Evolutionary conservation across 176 grass and related monocot genomes (phyloP), one percentile per base, ranked within the genome.

Genomic region (Triticum dicoccoides): DNA sequence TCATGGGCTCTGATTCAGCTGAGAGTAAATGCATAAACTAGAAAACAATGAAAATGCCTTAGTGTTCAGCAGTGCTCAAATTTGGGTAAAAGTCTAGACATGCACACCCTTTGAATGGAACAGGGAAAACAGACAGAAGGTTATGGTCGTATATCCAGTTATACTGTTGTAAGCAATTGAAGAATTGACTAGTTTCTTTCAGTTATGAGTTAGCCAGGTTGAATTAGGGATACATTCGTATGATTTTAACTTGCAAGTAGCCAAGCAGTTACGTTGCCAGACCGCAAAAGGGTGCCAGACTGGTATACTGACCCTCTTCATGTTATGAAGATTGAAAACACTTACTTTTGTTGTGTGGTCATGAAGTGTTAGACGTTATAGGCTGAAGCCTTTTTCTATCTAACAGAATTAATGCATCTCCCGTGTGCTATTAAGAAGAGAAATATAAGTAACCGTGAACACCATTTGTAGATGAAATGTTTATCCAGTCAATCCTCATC

Each of bases 1-100:
- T 15, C 58, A 32, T 54, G 33, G 52, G 52, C 49, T 90, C 74
- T 45, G 61, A 4, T 83, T 87, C n/a, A 58, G 29, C 11, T 44
- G 24, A 24, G 23, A 44, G 34, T 23, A 69, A 76, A n/a, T 49
- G 20, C 77, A 76, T 65, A 9, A 62, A 81, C 3, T n/a, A 12
- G 21, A 51, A 23, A 44, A 52, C 11, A 89, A 38, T 7, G 6
- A 13, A 85, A 86, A 38, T 23, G 8, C 4, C 14, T 69, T 41
- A 0, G 61, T 68, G 20, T 25, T 6, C 0, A 34, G 15, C 34
- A 71, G 4, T 78, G 47, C 33, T 33, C 24, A 62, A 25, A 72
- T 34, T 49, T 49, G 21, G 65, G 3, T 20, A 11, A 56, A 61
- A 7, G 54, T 86, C 56, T 52, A 56, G 11, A 20, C 11, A 54